Conservation (phyloP, 2,329 filamentous ascomycete genomes). For the Aspergillus flavus region DNA sequence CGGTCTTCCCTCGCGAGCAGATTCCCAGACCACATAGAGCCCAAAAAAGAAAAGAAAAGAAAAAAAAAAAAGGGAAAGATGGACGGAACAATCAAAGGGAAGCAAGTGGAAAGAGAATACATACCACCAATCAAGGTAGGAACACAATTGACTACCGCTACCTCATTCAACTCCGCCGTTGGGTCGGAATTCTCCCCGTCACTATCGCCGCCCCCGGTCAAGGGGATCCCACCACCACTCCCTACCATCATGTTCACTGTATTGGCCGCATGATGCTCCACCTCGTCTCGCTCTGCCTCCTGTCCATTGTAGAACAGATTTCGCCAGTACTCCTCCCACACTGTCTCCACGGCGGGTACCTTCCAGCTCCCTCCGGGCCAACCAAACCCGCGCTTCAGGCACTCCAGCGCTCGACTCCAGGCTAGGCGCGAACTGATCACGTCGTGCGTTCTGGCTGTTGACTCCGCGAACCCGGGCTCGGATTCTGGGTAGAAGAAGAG, state of each 20-base stretch:
- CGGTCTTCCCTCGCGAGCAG: not conserved
- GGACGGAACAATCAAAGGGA: too few relatives aligned
- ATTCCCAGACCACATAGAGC: not conserved
- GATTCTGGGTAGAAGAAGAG: constrained; percentile 58
- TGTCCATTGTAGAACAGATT: constrained; percentile 22
- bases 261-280: constrained; percentile 22
- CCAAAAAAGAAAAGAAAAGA: not conserved
- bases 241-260: constrained; percentile 24
- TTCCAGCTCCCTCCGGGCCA: constrained; percentile 33
- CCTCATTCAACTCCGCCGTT: constrained; percentile 17
- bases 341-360: constrained; percentile 38
- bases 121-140: constrained; percentile 42
- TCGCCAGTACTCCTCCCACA: constrained; percentile 43
- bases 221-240: constrained; percentile 6
- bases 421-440: constrained; percentile 63
- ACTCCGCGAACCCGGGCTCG: constrained; percentile 67
- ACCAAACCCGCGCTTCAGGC: constrained; percentile 61
- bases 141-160: constrained; percentile 36
- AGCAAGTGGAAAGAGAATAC: constrained; percentile 1
- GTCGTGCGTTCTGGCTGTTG: constrained; percentile 64
- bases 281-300: constrained; percentile 20
- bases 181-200: not conserved
- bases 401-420: constrained; percentile 64
- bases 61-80: not conserved
- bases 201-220: constrained; percentile 9